A percentile compares a stretch with the other conserved stretches of the same genome.
Conservation (phyloP, 192 early-diverging fungal species). For the Linnemannia exigua region DNA sequence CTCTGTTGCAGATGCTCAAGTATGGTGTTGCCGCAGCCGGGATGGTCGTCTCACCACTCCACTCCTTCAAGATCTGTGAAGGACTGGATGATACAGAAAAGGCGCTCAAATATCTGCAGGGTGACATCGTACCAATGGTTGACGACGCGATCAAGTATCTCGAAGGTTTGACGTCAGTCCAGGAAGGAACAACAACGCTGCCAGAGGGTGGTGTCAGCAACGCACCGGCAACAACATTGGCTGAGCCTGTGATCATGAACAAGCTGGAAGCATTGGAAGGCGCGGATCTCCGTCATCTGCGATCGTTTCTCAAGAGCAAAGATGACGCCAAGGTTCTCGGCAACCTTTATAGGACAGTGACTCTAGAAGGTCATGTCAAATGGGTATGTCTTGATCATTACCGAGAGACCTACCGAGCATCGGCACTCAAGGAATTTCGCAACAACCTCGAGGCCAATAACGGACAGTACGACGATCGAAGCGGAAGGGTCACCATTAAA, state of each 20-base stretch:
- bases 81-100: constrained; percentile 17
- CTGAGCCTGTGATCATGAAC: neutral
- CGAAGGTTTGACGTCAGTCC: neutral
- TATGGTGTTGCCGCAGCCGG: constrained; percentile 27
- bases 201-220: neutral
- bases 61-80: constrained; percentile 4
- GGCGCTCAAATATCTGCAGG: neutral
- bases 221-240: neutral
- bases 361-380: constrained; percentile 24
- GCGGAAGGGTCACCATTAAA: constrained; percentile 19
- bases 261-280: constrained; percentile 39
- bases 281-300: constrained; percentile 33
- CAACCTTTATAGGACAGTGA: constrained; percentile 31
- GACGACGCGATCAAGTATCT: constrained; percentile 39
- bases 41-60: constrained; percentile 28
- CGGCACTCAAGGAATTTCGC: constrained; percentile 14
- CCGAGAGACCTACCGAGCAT: constrained; percentile 15
- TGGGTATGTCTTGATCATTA: constrained; percentile 43
- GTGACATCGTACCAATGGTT: constrained; percentile 24
- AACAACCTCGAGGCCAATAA: constrained; percentile 14
- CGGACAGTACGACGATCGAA: constrained; percentile 22
- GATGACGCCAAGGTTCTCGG: constrained; percentile 36
- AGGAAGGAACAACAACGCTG: neutral
- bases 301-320: constrained; percentile 28
- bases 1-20: constrained; percentile 40